Evolutionary conservation across 1,284 basidiomycete genomes (phyloP), one percentile per base, ranked within the genome.

Genomic region (Apiotrichum akiyoshidainum): DNA sequence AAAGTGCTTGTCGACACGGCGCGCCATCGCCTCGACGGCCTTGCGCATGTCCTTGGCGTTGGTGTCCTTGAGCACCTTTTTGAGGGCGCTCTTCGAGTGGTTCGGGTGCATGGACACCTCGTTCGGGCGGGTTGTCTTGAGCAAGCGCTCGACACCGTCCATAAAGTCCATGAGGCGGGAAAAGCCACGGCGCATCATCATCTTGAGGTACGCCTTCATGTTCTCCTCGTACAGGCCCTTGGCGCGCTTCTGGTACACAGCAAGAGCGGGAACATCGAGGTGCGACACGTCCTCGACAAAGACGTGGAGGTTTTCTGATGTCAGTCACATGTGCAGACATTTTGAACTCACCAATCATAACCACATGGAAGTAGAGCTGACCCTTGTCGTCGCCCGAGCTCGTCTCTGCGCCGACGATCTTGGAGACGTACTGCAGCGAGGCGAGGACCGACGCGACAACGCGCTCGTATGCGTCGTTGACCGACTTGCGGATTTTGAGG

Each of bases 1-100:
- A 73, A 97, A 98, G 73, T 98, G 95, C 76, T 99, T 99, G 75
- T 93, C 91, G 31, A 99, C 91, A 10, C 95, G 85, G 72, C 91
- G 91, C 72, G 87, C 89, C 46, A 99, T 82, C 11, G 85, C 84
- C 61, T 98, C 95, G 50, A 97, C 81, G 62, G 80, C 76, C 67
- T 83, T 96, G 40, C 90, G 86, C 33, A 97, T 80, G 72, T 99
- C 95, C 75, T 96, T 98, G 35, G 84, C 80, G 55, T 85, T 87
- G 70, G 86, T 88, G 66, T 97, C 93, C 71, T 91, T 92, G 52
- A 92, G 79, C 11, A 92, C 83, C 72, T 92, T 91, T 73, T 92
- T 93, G 37, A 93, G 80, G 0, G 88, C 80, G 0, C 85, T 84
- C 66, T 87, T 87, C 65, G 82, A 90, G 76, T 91, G 97, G 47